phyloP scores from a whole-genome alignment of 1,284 basidiomycete genomes.

The Sutorius eximius region DNA sequence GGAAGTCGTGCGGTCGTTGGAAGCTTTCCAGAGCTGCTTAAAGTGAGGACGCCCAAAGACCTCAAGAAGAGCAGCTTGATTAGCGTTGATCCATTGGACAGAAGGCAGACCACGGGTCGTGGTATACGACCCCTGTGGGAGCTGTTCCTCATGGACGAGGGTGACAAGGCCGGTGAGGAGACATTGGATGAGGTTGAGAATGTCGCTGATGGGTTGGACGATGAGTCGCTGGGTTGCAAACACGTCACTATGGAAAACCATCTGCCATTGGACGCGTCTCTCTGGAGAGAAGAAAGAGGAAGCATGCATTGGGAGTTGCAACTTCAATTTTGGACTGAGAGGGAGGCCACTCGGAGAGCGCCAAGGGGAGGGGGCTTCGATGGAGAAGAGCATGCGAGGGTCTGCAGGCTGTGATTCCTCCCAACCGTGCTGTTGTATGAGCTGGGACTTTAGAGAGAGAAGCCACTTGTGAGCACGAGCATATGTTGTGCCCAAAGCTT shows the following conservation, averaged over 20 bases:
- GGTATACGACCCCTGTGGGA: conserved; percentile 62
- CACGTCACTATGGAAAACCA: conserved; percentile 82
- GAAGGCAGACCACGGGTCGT: conserved; percentile 78
- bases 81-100: conserved; percentile 67
- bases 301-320: conserved; percentile 73
- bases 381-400: conserved; percentile 69
- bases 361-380: conserved; percentile 75
- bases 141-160: conserved; percentile 69
- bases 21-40: conserved; percentile 68
- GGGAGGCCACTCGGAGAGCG: conserved; percentile 71
- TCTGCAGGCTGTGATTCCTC: conserved; percentile 58
- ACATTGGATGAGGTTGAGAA: conserved; percentile 75
- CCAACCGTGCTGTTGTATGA: conserved; percentile 70
- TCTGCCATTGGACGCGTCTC: conserved; percentile 80
- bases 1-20: conserved; percentile 63
- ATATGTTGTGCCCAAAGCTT: conserved; percentile 74
- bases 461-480: conserved; percentile 76
- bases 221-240: conserved; percentile 78
- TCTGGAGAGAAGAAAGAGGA: conserved; percentile 82
- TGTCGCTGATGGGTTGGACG: conserved; percentile 73
- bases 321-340: conserved; percentile 66
- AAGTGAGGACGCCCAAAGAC: conserved; percentile 72
- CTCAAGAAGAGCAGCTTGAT: conserved; percentile 63
- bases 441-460: conserved; percentile 54
- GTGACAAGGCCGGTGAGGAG: conserved; percentile 78